Conservation (phyloP, 768 basidiomycete genomes). For the Austroboletus eburneus region DNA sequence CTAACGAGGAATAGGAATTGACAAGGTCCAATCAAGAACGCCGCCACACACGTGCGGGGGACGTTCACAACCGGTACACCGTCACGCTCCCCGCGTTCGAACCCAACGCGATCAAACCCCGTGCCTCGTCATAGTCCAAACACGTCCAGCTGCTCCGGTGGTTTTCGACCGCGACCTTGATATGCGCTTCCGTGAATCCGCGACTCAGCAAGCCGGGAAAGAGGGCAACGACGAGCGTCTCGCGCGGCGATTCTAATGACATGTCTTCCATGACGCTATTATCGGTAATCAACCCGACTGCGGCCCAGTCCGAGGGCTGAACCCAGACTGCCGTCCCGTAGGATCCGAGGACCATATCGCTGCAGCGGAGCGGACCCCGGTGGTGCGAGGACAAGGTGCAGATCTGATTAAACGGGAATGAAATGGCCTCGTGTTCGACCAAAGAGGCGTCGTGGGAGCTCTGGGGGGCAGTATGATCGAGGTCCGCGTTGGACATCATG, state of each 20-base stretch:
- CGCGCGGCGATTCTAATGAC: conserved; percentile 22
- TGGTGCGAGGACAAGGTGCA: conserved; percentile 33
- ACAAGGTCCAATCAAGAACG: background rate
- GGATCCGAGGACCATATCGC: conserved; percentile 48
- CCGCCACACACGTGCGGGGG: background rate
- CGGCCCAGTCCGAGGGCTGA: conserved; percentile 46
- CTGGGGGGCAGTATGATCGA: background rate
- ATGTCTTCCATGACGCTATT: conserved; percentile 11
- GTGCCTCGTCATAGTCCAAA: conserved; percentile 58
- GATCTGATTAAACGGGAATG: conserved; percentile 46
- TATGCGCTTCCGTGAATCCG: conserved; percentile 18
- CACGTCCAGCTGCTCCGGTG: conserved; percentile 41
- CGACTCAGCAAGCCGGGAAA: conserved; percentile 42
- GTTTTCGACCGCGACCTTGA: conserved; percentile 34
- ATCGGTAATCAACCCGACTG: conserved; percentile 34
- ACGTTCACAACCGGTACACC: conserved; percentile 27
- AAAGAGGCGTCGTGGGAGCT: conserved; percentile 3
- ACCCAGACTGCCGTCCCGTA: conserved; percentile 63
- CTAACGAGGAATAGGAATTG: background rate
- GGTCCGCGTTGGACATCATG: conserved; percentile 43
- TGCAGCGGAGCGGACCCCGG: conserved; percentile 53
- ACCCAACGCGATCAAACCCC: conserved; percentile 51
- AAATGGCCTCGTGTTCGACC: conserved; percentile 26
- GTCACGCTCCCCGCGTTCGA: conserved; percentile 45
- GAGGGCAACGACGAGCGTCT: conserved; percentile 44